A percentile compares a stretch with the other conserved stretches of the same genome.
These are phyloP conservation scores for Rhinocladiella similis DNA, from an alignment of 2,329 filamentous ascomycete species.

Conservation along the genomic window DNA sequence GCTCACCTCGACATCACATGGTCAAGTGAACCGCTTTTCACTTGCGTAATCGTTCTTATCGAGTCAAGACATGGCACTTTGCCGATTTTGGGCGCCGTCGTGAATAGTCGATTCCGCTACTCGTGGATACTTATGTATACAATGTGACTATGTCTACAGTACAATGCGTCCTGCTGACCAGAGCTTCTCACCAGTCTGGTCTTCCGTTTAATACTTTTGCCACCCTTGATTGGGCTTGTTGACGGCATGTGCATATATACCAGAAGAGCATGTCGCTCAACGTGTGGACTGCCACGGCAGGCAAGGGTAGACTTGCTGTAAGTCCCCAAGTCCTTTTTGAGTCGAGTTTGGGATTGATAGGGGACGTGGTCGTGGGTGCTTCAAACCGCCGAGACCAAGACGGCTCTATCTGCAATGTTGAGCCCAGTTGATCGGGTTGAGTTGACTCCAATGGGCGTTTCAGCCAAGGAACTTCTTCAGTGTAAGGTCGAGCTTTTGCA, in stretches of 20 bases:
- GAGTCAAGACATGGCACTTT: not conserved
- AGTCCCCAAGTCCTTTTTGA: too few species aligned
- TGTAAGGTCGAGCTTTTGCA: constrained; percentile 20
- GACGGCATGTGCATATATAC: not conserved
- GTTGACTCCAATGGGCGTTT: not conserved
- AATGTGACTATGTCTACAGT: not conserved
- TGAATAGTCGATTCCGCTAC: not conserved
- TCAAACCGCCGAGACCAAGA: not conserved
- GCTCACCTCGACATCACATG: constrained; percentile 3
- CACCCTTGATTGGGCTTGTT: not conserved
- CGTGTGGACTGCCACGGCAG: too few species aligned
- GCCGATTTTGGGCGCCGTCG: not conserved
- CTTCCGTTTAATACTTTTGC: not conserved
- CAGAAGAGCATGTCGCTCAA: too few species aligned
- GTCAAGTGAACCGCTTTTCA: not conserved
- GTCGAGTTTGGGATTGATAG: too few species aligned
- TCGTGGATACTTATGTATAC: too few species aligned
- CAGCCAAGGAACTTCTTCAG: constrained; percentile 20
- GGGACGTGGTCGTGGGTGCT: too few species aligned
- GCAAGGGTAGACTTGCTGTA: too few species aligned
- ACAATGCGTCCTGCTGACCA: not conserved
- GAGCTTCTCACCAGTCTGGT: not conserved
- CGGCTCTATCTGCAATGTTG: not conserved
- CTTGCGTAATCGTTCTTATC: not conserved
- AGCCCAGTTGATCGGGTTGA: not conserved